Percentiles rank a stretch among this genome's conserved stretches.
These are phyloP conservation scores for Hemileia vastatrix DNA, from an alignment of 1,284 basidiomycete species.

Conservation along the genomic window DNA sequence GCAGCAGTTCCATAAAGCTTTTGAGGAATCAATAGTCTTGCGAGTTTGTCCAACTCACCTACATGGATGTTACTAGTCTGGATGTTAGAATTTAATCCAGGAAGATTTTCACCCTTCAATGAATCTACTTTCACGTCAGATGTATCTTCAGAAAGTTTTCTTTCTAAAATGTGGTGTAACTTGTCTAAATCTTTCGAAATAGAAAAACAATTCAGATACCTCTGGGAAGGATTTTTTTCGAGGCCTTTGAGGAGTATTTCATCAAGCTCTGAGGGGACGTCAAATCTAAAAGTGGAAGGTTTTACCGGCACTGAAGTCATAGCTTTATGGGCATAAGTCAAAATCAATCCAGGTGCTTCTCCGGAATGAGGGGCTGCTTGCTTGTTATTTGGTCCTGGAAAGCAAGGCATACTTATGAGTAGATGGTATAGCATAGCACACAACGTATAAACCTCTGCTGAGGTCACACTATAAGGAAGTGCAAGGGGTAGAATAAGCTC, in stretches of 20 bases:
- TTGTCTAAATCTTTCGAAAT: background rate
- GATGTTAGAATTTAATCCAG: too few relatives aligned
- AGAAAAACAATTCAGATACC: background rate
- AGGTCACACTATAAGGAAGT: background rate
- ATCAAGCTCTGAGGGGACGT: background rate
- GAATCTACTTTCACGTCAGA: background rate
- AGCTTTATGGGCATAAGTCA: background rate
- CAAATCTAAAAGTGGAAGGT: background rate
- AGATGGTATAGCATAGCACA: background rate
- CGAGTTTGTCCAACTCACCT: background rate
- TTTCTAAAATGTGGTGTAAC: background rate
- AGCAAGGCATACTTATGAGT: background rate
- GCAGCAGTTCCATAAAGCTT: background rate
- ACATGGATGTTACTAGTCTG: background rate
- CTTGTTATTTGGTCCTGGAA: too few relatives aligned
- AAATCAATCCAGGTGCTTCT: background rate
- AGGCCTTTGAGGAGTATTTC: background rate
- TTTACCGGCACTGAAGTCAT: background rate
- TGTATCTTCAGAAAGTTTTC: background rate
- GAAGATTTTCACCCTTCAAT: too few relatives aligned
- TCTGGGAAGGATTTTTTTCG: background rate
- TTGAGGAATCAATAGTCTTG: background rate
- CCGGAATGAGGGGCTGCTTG: too few relatives aligned
- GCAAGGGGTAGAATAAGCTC: background rate
- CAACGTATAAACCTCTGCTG: background rate